Evolutionary conservation across 2,329 filamentous ascomycete genomes (phyloP), one percentile per base, ranked within the genome.

Genomic region (Clonostachys chloroleuca): DNA sequence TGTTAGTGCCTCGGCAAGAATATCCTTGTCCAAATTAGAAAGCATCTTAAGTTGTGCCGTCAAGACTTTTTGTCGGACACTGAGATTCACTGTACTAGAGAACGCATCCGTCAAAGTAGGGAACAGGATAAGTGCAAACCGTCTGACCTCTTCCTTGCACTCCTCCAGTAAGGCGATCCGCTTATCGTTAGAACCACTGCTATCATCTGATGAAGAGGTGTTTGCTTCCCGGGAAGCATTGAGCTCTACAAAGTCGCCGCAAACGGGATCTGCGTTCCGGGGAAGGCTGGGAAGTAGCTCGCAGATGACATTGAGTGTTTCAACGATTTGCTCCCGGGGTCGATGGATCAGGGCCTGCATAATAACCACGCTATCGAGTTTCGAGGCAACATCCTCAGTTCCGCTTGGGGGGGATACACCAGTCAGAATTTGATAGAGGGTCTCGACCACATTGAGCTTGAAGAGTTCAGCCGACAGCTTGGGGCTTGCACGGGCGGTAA

Each of bases 331-430:
- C 56, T 99, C 95, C 48, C 92, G 85, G 7, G 94, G 94, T 39
- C 92, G 85, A 61, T 97, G 94, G 45, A 99, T 96, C 52, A 99
- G 77, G 36, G 95, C 91, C 69, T 99, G 94, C 95, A 99, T 99
- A 59, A 99, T 94, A 42, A 99, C 82, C 47, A 97, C 92, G 60
- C 91, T 96, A 66, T 97, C 92, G 53, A 97, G 86, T 68, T 95
- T 96, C 36, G 82, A 86, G 33, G 84, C 87, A 48, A 90, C 81
- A 62, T 92, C 85, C 35, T 91, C 84, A 2, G 79, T 84, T 34
- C 86, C 88, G 52, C 76, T 81, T 1, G 94, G 94, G 2, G 94
- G 92, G 0, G 94, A 97, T 3, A 99, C 90, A 17, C 94, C 94
- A 0, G 94, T 97, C 44, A 99, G 71, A 40, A 99, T 97, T 66